A percentile compares a stretch with the other conserved stretches of the same genome.
phyloP scores from a whole-genome alignment of 129 eudicot species.

The Artemisia argyi region DNA sequence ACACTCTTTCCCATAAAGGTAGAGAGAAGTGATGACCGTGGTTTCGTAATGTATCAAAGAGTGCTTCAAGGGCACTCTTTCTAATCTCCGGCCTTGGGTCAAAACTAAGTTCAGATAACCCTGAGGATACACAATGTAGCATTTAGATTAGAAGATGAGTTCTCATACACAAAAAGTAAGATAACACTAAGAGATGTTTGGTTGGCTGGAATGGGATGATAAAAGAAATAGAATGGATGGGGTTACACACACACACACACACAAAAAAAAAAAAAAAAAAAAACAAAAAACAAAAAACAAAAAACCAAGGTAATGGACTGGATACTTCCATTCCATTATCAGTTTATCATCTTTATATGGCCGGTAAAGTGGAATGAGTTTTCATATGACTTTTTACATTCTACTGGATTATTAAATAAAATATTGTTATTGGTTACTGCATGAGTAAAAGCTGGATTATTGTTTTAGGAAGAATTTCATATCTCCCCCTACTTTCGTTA shows the following conservation, averaged over 20 bases:
- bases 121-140: slow-evolving; percentile 40
- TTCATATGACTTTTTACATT: not conserved
- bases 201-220: not conserved
- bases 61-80: slow-evolving; percentile 82
- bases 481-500: too few relatives aligned
- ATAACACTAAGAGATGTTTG: not conserved
- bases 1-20: slow-evolving; percentile 90
- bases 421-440: too few relatives aligned
- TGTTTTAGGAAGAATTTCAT: too few relatives aligned
- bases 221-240: not conserved
- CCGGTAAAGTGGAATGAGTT: not conserved
- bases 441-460: too few relatives aligned
- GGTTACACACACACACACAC: too few relatives aligned
- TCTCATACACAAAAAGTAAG: not conserved
- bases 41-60: slow-evolving; percentile 87
- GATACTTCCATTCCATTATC: not conserved
- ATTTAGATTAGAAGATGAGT: slow-evolving; percentile 8
- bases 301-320: not conserved
- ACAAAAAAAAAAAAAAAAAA: too few relatives aligned
- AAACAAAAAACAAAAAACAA: too few relatives aligned
- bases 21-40: slow-evolving; percentile 92
- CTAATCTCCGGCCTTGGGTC: slow-evolving; percentile 93
- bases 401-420: too few relatives aligned
- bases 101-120: slow-evolving; percentile 94
- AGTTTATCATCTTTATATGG: not conserved